These are phyloP conservation scores for Histomonas meleagridis DNA, from an alignment of 208 protist species.

Conservation along the genomic window DNA sequence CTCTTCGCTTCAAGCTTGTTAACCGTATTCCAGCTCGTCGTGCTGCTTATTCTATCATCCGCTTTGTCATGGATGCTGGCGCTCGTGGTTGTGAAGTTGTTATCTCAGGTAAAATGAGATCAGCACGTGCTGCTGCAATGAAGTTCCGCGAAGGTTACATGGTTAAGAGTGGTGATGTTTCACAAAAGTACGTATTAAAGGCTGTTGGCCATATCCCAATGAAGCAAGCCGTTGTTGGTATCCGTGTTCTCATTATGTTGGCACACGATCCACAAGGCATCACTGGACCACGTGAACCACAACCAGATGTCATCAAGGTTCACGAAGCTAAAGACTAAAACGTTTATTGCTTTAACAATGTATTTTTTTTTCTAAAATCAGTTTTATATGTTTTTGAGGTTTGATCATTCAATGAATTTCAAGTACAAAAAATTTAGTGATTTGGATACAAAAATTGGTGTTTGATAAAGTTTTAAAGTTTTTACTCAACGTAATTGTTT, in stretches of 20 bases:
- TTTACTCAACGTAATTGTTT: too few relatives aligned
- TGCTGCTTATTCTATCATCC: neutral
- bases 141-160: slow-evolving; percentile 99
- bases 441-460: too few relatives aligned
- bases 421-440: too few relatives aligned
- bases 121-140: slow-evolving; percentile 88
- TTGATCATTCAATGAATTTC: too few relatives aligned
- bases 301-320: slow-evolving; percentile 63
- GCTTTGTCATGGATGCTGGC: neutral
- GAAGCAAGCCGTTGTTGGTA: slow-evolving; percentile 82
- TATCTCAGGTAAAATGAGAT: slow-evolving; percentile 94
- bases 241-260: slow-evolving; percentile 97
- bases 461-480: too few relatives aligned
- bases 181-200: slow-evolving; percentile 73
- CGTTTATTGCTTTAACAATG: too few relatives aligned
- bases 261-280: slow-evolving; percentile 69
- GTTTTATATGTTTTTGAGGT: too few relatives aligned
- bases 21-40: neutral
- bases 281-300: slow-evolving; percentile 50
- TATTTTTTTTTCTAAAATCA: too few relatives aligned
- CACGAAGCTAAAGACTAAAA: slow-evolving; percentile 65
- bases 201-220: slow-evolving; percentile 88
- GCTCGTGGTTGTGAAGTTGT: slow-evolving; percentile 94
- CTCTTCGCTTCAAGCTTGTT: slow-evolving; percentile 61
- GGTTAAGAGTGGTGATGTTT: slow-evolving; percentile 77